phyloP scores from a whole-genome alignment of 768 basidiomycete species.

The Rhizopogon salebrosus region DNA sequence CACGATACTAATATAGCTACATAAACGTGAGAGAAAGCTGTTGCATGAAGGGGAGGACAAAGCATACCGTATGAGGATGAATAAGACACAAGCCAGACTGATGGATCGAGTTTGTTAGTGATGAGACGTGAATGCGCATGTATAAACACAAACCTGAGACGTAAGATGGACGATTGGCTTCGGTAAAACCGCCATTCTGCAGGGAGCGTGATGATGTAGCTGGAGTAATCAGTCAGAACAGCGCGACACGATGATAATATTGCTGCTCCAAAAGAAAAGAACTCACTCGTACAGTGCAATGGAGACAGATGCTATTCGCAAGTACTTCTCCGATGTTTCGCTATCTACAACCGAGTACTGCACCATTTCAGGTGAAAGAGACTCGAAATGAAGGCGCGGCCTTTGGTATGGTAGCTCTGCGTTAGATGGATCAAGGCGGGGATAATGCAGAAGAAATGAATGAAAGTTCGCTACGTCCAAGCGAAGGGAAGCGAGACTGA shows the following conservation, averaged over 20 bases:
- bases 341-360: not conserved
- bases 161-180: conserved; percentile 20
- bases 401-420: not conserved
- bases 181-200: conserved; percentile 29
- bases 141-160: conserved; percentile 19
- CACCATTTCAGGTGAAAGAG: not conserved
- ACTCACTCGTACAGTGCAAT: conserved; percentile 35
- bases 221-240: conserved; percentile 5
- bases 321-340: conserved; percentile 21
- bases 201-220: conserved; percentile 29
- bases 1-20: conserved; percentile 36
- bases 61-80: conserved; percentile 28
- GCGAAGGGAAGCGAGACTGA: too few relatives aligned
- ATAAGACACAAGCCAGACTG: conserved; percentile 27
- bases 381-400: not conserved
- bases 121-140: not conserved
- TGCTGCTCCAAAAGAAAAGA: not conserved
- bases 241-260: not conserved
- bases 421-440: not conserved
- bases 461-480: too few relatives aligned
- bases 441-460: too few relatives aligned
- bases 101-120: not conserved
- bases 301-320: conserved; percentile 31
- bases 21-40: not conserved
- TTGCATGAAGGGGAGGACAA: too few relatives aligned